Percentiles rank a stretch among this genome's conserved stretches.
Conservation (phyloP, 176 grass and related monocot species). For the Carex pumila region DNA sequence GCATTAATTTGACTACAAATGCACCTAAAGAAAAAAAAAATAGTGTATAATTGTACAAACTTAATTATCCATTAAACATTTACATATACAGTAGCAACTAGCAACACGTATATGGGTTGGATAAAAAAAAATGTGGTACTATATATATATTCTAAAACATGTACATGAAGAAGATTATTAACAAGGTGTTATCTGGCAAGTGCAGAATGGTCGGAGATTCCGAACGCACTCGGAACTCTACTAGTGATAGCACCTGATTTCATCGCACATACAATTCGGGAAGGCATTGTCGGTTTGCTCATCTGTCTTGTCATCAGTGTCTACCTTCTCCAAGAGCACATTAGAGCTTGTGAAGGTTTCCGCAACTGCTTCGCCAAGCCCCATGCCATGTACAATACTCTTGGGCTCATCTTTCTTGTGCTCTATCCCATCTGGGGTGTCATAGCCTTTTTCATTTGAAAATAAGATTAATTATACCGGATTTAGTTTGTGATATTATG, state of each 20-base stretch:
- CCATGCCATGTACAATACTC: conserved; percentile 59
- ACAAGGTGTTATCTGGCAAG: neutral
- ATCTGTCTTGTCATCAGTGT: conserved; percentile 66
- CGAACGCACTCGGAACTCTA: conserved; percentile 51
- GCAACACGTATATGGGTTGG: neutral
- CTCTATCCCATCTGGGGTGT: conserved; percentile 71
- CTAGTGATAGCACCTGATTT: conserved; percentile 63
- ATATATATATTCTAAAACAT: neutral
- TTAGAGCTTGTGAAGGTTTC: conserved; percentile 67
- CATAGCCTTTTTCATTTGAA: conserved; percentile 34
- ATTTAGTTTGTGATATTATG: neutral
- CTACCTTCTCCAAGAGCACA: conserved; percentile 87
- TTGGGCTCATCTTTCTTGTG: conserved; percentile 71
- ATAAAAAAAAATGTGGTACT: neutral
- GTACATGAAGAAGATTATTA: neutral
- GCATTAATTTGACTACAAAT: neutral
- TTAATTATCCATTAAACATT: neutral
- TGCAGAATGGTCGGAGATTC: conserved; percentile 75
- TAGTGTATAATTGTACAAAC: neutral
- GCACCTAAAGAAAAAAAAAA: neutral
- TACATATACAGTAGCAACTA: neutral
- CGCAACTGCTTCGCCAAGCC: conserved; percentile 62
- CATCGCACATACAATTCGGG: conserved; percentile 46
- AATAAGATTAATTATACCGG: neutral
- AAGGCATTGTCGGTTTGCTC: conserved; percentile 30